A percentile compares a stretch with the other conserved stretches of the same genome.
These are phyloP conservation scores for Umbelopsis ramanniana DNA, from an alignment of 192 early-diverging fungal species.

Conservation along the genomic window DNA sequence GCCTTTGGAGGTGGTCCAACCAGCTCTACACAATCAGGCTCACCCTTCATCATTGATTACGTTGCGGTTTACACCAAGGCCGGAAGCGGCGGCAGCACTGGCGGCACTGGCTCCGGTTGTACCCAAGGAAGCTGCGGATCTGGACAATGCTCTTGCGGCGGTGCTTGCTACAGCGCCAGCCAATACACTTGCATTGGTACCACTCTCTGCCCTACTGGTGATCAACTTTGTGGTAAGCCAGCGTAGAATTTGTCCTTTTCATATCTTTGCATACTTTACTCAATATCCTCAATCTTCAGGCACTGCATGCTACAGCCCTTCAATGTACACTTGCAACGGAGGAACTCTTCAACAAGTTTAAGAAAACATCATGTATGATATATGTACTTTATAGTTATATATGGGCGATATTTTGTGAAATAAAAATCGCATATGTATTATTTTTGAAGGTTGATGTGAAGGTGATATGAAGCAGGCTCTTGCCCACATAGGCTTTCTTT, in stretches of 20 bases:
- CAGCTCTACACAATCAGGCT: background rate
- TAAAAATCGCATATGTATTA: too few species aligned
- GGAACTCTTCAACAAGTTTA: background rate
- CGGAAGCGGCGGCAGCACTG: background rate
- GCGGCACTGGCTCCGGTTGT: background rate
- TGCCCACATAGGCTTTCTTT: too few species aligned
- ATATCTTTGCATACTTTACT: background rate
- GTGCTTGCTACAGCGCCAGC: constrained; percentile 7
- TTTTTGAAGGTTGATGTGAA: too few species aligned
- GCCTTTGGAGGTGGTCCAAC: constrained; percentile 16
- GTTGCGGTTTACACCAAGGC: constrained; percentile 12
- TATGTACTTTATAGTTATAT: too few species aligned
- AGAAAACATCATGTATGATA: background rate
- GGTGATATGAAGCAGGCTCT: too few species aligned
- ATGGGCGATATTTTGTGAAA: too few species aligned
- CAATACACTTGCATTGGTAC: constrained; percentile 10
- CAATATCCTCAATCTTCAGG: background rate
- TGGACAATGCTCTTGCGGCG: background rate
- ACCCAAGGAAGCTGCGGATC: background rate
- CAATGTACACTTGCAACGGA: background rate
- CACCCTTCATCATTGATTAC: constrained; percentile 1
- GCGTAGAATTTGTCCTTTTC: background rate
- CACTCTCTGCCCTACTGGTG: background rate
- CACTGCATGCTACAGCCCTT: background rate
- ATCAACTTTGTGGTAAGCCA: constrained; percentile 13